phyloP scores from a whole-genome alignment of 306 rosid species.

The Notholithocarpus densiflorus region DNA sequence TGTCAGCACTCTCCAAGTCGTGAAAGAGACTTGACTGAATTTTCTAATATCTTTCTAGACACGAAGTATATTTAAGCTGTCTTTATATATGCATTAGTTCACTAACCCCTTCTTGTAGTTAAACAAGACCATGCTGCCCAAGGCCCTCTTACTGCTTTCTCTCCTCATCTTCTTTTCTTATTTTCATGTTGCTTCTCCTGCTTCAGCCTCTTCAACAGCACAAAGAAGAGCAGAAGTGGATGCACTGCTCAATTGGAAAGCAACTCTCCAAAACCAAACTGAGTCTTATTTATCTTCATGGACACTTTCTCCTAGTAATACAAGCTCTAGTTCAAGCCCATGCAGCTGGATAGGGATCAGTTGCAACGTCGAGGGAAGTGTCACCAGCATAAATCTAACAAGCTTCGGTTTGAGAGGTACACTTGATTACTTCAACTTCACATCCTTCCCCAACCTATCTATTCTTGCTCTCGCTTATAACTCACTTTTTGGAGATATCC shows the following conservation, averaged over 20 bases:
- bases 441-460: neutral
- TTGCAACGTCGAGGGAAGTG: neutral
- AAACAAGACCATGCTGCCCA: neutral
- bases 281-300: neutral
- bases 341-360: neutral
- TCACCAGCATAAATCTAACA: neutral
- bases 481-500: neutral
- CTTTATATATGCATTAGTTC: neutral
- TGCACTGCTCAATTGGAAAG: constrained; percentile 13
- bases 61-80: neutral
- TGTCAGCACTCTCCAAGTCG: neutral
- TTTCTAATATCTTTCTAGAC: too few relatives aligned
- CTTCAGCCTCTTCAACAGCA: neutral
- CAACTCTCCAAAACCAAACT: constrained; percentile 1
- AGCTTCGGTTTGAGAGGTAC: neutral
- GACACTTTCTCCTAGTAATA: neutral
- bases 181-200: neutral
- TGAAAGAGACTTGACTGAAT: too few relatives aligned
- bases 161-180: neutral
- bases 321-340: neutral
- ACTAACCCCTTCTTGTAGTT: neutral
- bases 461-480: neutral
- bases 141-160: neutral
- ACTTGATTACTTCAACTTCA: neutral
- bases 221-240: neutral